A percentile compares a stretch with the other conserved stretches of the same genome.
Evolutionary conservation across 2,329 filamentous ascomycete genomes (phyloP).

Genomic region (Cadophora sp.): DNA sequence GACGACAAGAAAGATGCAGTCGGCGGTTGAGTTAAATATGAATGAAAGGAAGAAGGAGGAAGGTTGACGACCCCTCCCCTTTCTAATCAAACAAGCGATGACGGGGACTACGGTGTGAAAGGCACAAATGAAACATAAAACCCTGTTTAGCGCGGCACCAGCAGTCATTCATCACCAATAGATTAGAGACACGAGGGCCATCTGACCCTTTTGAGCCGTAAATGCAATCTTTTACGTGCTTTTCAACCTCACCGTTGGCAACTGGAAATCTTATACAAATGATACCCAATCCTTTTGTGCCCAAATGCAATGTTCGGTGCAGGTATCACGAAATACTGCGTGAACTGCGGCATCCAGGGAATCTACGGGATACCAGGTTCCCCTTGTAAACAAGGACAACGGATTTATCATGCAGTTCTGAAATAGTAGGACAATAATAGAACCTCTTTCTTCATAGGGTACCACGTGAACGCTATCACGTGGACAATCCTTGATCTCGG

Average conservation of each 20-base stretch:
- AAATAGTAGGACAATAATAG: neutral
- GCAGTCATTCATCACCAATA: slow-evolving; percentile 35
- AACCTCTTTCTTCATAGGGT: too few species aligned
- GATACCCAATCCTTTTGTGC: slow-evolving; percentile 11
- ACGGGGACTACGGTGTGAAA: slow-evolving; percentile 22
- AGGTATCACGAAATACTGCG: slow-evolving; percentile 11
- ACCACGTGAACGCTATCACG: slow-evolving; percentile 9
- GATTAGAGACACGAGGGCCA: slow-evolving; percentile 37
- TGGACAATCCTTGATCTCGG: neutral
- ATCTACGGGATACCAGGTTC: neutral
- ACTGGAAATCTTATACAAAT: neutral
- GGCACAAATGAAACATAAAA: slow-evolving; percentile 32
- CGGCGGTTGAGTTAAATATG: slow-evolving; percentile 25
- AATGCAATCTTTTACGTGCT: slow-evolving; percentile 7
- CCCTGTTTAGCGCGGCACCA: slow-evolving; percentile 36
- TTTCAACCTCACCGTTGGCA: slow-evolving; percentile 31
- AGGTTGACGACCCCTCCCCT: slow-evolving; percentile 10
- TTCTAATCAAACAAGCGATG: slow-evolving; percentile 31
- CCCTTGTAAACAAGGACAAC: neutral
- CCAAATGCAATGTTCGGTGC: slow-evolving; percentile 12
- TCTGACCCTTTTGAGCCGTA: slow-evolving; percentile 32
- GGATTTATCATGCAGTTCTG: neutral
- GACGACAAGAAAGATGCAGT: slow-evolving; percentile 16
- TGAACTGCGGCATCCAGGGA: slow-evolving; percentile 6
- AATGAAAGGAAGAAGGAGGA: neutral